These are phyloP conservation scores for Penicillium janthinellum DNA, from an alignment of 2,329 filamentous ascomycete species.

Conservation along the genomic window DNA sequence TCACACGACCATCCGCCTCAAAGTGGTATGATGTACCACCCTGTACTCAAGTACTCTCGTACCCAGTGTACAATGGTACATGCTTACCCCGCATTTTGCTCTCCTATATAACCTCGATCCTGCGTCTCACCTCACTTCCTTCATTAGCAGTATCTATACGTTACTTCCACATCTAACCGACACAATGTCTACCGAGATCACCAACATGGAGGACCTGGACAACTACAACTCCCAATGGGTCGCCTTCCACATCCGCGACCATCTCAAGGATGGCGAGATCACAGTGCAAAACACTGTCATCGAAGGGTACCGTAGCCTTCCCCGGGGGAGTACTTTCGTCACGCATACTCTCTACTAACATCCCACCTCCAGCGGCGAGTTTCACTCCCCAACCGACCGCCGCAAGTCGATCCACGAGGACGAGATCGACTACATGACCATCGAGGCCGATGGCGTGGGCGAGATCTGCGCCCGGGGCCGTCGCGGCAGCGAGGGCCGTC, in stretches of 20 bases:
- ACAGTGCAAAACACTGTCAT: constrained; percentile 32
- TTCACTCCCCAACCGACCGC: constrained; percentile 28
- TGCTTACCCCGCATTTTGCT: constrained; percentile 11
- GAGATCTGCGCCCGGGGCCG: constrained; percentile 35
- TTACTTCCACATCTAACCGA: background rate
- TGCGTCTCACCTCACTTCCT: background rate
- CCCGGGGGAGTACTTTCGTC: too few species aligned
- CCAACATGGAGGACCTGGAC: constrained; percentile 13
- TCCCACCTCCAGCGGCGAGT: constrained; percentile 26
- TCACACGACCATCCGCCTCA: constrained; percentile 3
- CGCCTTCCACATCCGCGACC: constrained; percentile 33
- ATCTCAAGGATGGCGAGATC: constrained; percentile 29
- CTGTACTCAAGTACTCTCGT: background rate
- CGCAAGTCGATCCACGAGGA: constrained; percentile 32
- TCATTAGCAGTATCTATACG: background rate
- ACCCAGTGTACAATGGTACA: background rate
- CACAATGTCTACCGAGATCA: background rate
- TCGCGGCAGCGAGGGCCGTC: constrained; percentile 36
- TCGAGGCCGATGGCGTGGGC: constrained; percentile 32
- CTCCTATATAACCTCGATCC: constrained; percentile 8
- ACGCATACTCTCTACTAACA: constrained; percentile 5
- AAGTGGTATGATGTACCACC: background rate
- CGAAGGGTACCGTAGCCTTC: constrained; percentile 26
- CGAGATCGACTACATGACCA: constrained; percentile 33
- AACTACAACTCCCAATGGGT: constrained; percentile 35